Evolutionary conservation across 2,329 filamentous ascomycete species (phyloP).

Genomic region (Ceratocystis ficicola): DNA sequence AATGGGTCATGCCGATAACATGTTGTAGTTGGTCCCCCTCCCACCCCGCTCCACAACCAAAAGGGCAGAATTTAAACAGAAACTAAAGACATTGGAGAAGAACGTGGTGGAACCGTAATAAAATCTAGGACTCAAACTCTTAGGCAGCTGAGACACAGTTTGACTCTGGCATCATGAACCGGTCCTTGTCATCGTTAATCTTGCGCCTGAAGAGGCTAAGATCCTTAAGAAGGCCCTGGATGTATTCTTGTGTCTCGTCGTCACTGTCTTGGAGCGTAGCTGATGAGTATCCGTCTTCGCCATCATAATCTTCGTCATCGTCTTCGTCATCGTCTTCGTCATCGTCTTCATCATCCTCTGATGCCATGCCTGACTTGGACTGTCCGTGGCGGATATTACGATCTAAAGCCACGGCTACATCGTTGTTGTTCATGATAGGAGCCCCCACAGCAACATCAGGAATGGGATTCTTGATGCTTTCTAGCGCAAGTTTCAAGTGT

Average conservation of each 20-base stretch:
- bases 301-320: constrained; percentile 43
- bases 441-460: constrained; percentile 40
- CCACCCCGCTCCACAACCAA: background rate
- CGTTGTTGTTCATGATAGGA: constrained; percentile 26
- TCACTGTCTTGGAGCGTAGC: constrained; percentile 34
- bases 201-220: constrained; percentile 71
- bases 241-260: constrained; percentile 66
- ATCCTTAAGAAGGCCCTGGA: constrained; percentile 72
- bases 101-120: background rate
- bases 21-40: background rate
- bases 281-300: constrained; percentile 35
- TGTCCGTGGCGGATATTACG: constrained; percentile 26
- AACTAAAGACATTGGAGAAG: background rate
- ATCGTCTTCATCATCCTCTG: constrained; percentile 29
- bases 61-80: background rate
- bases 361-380: background rate
- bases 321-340: constrained; percentile 42
- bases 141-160: constrained; percentile 5
- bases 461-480: constrained; percentile 85
- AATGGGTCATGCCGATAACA: background rate
- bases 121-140: background rate
- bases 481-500: constrained; percentile 76
- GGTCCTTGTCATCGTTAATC: constrained; percentile 65
- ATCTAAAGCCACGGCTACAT: constrained; percentile 24
- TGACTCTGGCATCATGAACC: constrained; percentile 42